A percentile compares a stretch with the other conserved stretches of the same genome.
These are phyloP conservation scores for Conticribra weissflogii DNA, from an alignment of 108 stramenopile species.

Conservation along the genomic window DNA sequence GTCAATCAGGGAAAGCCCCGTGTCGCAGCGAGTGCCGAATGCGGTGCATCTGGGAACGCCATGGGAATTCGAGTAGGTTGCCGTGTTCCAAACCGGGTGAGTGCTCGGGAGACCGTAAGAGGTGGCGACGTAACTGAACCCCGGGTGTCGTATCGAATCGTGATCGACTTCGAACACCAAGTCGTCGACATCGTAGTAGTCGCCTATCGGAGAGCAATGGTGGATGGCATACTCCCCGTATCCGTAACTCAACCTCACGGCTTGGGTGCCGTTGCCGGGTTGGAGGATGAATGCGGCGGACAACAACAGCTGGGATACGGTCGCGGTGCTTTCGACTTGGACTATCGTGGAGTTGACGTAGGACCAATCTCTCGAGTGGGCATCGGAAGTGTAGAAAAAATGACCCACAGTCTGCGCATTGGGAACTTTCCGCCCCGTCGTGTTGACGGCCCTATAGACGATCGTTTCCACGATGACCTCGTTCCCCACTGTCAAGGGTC, in stretches of 20 bases:
- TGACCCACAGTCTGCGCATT: neutral
- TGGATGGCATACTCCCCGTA: neutral
- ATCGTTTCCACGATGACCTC: neutral
- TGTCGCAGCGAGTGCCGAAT: too few species aligned
- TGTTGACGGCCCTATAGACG: conserved; percentile 1
- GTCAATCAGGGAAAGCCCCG: too few species aligned
- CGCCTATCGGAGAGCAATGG: neutral
- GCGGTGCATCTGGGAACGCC: too few species aligned
- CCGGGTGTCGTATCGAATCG: neutral
- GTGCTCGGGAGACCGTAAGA: too few species aligned
- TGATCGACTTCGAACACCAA: conserved; percentile 1
- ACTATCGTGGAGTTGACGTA: neutral
- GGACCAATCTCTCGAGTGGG: neutral
- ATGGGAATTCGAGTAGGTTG: too few species aligned
- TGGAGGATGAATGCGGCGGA: neutral
- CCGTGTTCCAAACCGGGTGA: too few species aligned
- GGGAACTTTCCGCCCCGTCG: neutral
- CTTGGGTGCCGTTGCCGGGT: conserved; percentile 1
- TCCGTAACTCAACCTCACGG: neutral
- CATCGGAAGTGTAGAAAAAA: conserved; percentile 9
- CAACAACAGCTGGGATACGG: too few species aligned
- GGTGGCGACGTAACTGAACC: too few species aligned
- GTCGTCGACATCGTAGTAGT: conserved; percentile 5
- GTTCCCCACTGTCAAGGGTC: neutral
- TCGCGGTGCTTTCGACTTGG: neutral